Evolutionary conservation across 2,329 filamentous ascomycete species (phyloP), one percentile per base, ranked within the genome.

Genomic region (Botrytis elliptica): DNA sequence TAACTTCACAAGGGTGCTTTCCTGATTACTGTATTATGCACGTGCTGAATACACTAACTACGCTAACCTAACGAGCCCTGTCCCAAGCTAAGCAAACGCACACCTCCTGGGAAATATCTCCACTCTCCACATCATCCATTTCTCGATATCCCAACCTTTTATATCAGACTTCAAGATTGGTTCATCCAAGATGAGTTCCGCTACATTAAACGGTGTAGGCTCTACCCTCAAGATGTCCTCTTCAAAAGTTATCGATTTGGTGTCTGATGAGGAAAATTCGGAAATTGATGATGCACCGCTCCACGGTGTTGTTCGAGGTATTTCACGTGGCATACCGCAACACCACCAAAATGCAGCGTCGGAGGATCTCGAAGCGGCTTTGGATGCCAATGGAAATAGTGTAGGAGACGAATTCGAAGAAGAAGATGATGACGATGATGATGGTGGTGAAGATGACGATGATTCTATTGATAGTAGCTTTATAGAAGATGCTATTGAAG

Each of bases 401-500:
- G 33, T 16, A 60, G 71, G 20, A 16, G 52, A 72, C 18, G 40
- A 46, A 42, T n/a, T 22, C 4, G 44, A 52, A 64, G n/a, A 55
- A 64, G 69, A 42, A 16, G 52, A 57, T 1, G 52, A 55, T 36
- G 69, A 55, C 3, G 52, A 57, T 7, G 52, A 55, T 6, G 46
- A 25, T 33, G 38, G 77, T 42, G 77, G 74, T 36, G 76, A 70
- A 16, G 76, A 76, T n/a, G 76, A 73, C 29, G 76, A 76, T 36
- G 85, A 82, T 57, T 57, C 52, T 57, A 29, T 57, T 82, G 85
- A 86, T 25, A 81, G 84, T 68, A 86, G 84, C 57, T 76, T 86
- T n/a, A 84, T 84, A 74, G 84, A 84, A 73, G 85, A 86, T 69
- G 81, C 83, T 36, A 77, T 87, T 62, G 83, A 86, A 75, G 82